These are phyloP conservation scores for Tephrocybe rancida DNA, from an alignment of 768 basidiomycete species.

Conservation along the genomic window DNA sequence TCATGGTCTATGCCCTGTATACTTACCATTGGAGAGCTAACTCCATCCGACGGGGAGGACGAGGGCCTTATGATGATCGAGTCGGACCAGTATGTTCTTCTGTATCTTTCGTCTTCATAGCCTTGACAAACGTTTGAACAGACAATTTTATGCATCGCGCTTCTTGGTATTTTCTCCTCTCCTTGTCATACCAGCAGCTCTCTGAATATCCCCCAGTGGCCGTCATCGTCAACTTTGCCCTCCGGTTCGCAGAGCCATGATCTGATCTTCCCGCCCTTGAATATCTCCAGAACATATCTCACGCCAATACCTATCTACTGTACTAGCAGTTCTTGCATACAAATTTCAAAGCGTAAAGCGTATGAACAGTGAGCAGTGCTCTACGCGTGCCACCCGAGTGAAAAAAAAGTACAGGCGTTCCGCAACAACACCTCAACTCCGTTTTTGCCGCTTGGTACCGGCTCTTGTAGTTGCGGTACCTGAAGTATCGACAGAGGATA, in stretches of 20 bases:
- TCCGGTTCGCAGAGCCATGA: conserved; percentile 65
- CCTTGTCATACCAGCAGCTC: not conserved
- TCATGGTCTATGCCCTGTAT: conserved; percentile 95
- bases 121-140: conserved; percentile 27
- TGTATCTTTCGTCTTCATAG: not conserved
- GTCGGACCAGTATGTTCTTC: conserved; percentile 80
- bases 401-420: not conserved
- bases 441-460: conserved; percentile 61
- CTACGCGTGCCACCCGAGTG: not conserved
- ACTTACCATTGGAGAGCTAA: conserved; percentile 97
- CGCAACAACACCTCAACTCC: conserved; percentile 29
- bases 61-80: conserved; percentile 96
- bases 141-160: conserved; percentile 82
- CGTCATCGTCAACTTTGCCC: conserved; percentile 81
- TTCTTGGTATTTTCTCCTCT: conserved; percentile 59
- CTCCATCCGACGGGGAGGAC: conserved; percentile 87
- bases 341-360: no score
- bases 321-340: no score
- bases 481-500: conserved; percentile 75
- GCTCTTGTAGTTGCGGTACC: conserved; percentile 45
- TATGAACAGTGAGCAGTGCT: not conserved
- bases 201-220: conserved; percentile 54
- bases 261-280: not conserved
- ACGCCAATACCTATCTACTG: not conserved
- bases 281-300: not conserved